Evolutionary conservation across 768 basidiomycete genomes (phyloP), one percentile per base, ranked within the genome.

Genomic region (Daedalea quercina): DNA sequence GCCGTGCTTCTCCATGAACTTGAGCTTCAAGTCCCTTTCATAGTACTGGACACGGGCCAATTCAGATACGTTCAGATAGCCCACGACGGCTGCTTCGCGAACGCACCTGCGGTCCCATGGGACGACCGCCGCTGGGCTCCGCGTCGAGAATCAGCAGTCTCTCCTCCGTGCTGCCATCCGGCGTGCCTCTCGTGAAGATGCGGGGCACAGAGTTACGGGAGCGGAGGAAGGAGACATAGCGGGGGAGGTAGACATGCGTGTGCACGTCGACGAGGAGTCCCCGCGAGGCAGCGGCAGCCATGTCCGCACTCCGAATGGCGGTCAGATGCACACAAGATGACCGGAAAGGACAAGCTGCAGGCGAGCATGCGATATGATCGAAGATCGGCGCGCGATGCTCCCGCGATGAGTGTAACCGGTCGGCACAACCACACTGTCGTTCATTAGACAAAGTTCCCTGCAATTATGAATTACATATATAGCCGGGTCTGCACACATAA

Each of bases 211-310:
- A 65, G 2, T 77, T 67, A 40, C 91, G 79, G 31, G 79, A 73
- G 40, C 87, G 78, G 44, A 93, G 72, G 47, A 90, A 69, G 0
- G 82, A 71, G 19, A 83, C 80, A 66, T 94, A 93, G 31, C 87
- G 77, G 1, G 90, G 87, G 19, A 90, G 77, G 63, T 90, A 94
- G 40, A 92, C 79, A 57, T 94, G 91, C 3, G 88, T 89, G 73
- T 94, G 91, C 28, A 94, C 73, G 70, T 94, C 91, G 43, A 94
- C 80, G 42, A 89, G 69, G 1, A 81, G 71, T 26, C 60, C 58
- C 37, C 57, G 65, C 33, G 67, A 52, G 20, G 57, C 58, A 23
- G 20, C 22, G 17, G 54, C 50, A 33, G 59, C 49, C 54, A 55
- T 55, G 23, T 34, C 31, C 49, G 4, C 19, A 20, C 26, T 15